Evolutionary conservation across 23 red algal species (phyloP).

Genomic region (Cyanidium caldarium): DNA sequence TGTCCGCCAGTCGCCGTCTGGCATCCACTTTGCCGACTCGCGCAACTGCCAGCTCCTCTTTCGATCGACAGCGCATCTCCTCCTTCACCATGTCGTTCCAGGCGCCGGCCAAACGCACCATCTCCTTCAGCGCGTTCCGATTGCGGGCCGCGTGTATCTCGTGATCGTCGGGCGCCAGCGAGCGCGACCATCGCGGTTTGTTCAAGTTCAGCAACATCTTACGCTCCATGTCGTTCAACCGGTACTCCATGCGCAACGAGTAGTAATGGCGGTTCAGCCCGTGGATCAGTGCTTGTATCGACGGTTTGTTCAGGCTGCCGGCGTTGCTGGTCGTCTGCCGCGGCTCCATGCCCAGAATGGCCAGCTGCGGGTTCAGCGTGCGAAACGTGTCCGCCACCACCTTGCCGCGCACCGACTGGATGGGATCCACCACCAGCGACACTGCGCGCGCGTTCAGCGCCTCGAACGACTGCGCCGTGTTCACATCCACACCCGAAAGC

Average conservation of each 20-base stretch:
- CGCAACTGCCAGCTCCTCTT: constrained; percentile 74
- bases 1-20: constrained; percentile 62
- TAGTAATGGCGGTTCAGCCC: constrained; percentile 99
- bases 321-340: constrained; percentile 91
- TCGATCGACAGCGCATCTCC: constrained; percentile 51
- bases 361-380: constrained; percentile 70
- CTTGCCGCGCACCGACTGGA: constrained; percentile 94
- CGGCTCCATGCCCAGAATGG: constrained; percentile 82
- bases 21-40: constrained; percentile 94
- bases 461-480: constrained; percentile 97
- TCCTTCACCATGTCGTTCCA: constrained; percentile 71
- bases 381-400: constrained; percentile 96
- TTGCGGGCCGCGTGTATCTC: constrained; percentile 38
- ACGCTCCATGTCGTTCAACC: constrained; percentile 91
- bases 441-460: constrained; percentile 90
- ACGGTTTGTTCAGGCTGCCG: constrained; percentile 89
- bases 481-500: constrained; percentile 96
- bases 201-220: constrained; percentile 96
- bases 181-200: constrained; percentile 88
- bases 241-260: constrained; percentile 82
- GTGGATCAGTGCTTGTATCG: constrained; percentile 97
- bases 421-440: constrained; percentile 89
- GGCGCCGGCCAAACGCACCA: constrained; percentile 70
- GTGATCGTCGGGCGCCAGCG: constrained; percentile 42
- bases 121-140: constrained; percentile 43